Base-by-base conservation (phyloP, 2,329 filamentous ascomycete species). In the Aspergillus latus region DNA sequence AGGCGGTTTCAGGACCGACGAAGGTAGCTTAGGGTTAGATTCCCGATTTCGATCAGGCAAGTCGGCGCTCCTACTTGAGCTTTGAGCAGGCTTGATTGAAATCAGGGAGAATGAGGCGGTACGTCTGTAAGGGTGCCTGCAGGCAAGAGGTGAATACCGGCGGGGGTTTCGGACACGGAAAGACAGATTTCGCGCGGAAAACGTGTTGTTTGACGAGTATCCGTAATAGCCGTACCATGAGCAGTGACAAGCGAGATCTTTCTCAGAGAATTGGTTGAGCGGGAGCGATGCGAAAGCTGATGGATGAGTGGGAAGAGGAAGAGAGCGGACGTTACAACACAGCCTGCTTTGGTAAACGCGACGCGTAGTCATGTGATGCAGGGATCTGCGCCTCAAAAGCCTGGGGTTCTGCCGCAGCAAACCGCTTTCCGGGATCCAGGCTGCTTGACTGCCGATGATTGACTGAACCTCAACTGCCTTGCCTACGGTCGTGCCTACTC, bases 21-120 rank as follows among this genome's bases (percentile, higher is more conserved):
- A 78, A 76, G 79, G 89, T 49, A 45, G 42, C 54, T 62, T 96
- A 96, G 92, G 92, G 92, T 96, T 96, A 96, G 92, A 89, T 65
- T 92, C 92, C 89, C 90, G 86, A 88, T 76, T 79, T 76, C 79
- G 80, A 80, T 84, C 87, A 44, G 84, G 82, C 83, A 28, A 37
- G 76, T 76, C 48, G 57, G 53, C 78, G 73, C 70, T 70, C 21
- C 62, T 67, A 70, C 76, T 78, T 66, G 64, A 64, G 70, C 73
- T 66, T 37, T 37, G 65, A 58, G 49, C 59, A 65, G 63, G 71
- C 28, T 30, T 83, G 84, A 88, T 87, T 86, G 88, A 78, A 79
- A 79, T 82, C 85, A 89, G 87, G 87, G 83, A 91, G 90, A 91
- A 82, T 80, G 83, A 88, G 85, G 87, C 87, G 88, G 85, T 63